Evolutionary conservation across 257 asterid genomes (phyloP), one percentile per base, ranked within the genome.

Genomic region (Vinca minor): DNA sequence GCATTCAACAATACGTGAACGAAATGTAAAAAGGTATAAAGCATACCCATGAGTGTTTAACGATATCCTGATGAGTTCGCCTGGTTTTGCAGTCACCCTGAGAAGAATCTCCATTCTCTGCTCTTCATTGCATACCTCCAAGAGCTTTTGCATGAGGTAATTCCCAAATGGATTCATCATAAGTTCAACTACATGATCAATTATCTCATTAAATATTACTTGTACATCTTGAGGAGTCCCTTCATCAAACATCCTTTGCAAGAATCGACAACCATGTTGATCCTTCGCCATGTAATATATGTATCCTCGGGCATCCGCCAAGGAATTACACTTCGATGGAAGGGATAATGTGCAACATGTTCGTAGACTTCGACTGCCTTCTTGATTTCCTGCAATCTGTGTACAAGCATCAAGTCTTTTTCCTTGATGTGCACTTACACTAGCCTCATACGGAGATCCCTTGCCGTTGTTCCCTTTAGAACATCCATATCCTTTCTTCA

Each of bases 141-240:
- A 70, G 71, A 94, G 63, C 46, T 90, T 93, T 55, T 94, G 99
- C 87, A 94, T 85, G 39, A 94, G 95, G 83, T 89, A 94, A 77
- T 94, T 94, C 62, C 97, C 99, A 67, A 94, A 90, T 17, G 95
- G 96, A 45, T 86, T 85, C 80, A 82, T 90, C 96, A 87, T 94
- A 36, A 94, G 95, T 29, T 90, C 99, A 48, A 80, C 86, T 4
- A 78, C 85, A 48, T 94, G 91, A 59, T 73, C 82, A 50, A 87
- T 84, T 41, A 90, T 84, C 87, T 82, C 95, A 31, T 54, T 65
- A 74, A 87, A 94, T 64, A 90, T 88, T 41, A 79, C 79, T 67
- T 85, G 84, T 60, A 83, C 87, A 46, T 94, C 95, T 48, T 68
- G 69, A 59, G 84, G 50, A 69, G 83, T 77, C 65, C 99, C 97